Base-by-base conservation (phyloP, 2,329 filamentous ascomycete genomes). In the Colletotrichum horii region DNA sequence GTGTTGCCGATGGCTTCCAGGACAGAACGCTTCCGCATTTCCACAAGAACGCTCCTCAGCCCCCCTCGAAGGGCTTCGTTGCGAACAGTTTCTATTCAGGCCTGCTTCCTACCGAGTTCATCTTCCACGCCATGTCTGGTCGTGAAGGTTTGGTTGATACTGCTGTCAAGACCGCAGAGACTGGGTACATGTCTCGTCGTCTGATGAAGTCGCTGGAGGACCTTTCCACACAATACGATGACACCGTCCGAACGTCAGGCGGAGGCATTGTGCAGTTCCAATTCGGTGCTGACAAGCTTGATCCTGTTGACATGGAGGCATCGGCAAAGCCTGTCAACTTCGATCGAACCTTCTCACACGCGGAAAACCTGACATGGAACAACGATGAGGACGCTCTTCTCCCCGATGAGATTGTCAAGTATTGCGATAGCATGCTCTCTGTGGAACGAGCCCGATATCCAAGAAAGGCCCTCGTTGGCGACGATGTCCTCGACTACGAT, bases 131-230 rank as follows among this genome's bases (percentile, higher is more conserved):
- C 79, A 98, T 98, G 87, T 98, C 96, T 80, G 97, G 97, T 80
- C 94, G 97, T 92, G 97, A 98, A 91, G 97, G 97, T 92, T 88
- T 99, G 79, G 96, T 99, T 81, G 97, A 99, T 91, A 99, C 97
- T 3, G 97, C 97, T 76, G 97, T 98, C 87, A 99, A 99, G 88
- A 99, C 97, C 69, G 97, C 97, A 69, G 97, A 99, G 85, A 99
- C 97, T 14, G 97, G 97, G 78, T 99, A 99, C 86, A 99, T 99
- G 97, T 98, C 96, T 77, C 93, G 97, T 86, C 93, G 97, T 79
- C 85, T 99, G 82, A 99, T 99, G 96, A 99, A 99, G 85, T 98
- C 95, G 4, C 87, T 99, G 65, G 97, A 99, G 83, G 97, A 99
- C 88, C 87, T 98, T 4, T 98, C 96, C 1, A 95, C 95, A 1